phyloP scores from a whole-genome alignment of 257 asterid species.

The Avicennia marina region DNA sequence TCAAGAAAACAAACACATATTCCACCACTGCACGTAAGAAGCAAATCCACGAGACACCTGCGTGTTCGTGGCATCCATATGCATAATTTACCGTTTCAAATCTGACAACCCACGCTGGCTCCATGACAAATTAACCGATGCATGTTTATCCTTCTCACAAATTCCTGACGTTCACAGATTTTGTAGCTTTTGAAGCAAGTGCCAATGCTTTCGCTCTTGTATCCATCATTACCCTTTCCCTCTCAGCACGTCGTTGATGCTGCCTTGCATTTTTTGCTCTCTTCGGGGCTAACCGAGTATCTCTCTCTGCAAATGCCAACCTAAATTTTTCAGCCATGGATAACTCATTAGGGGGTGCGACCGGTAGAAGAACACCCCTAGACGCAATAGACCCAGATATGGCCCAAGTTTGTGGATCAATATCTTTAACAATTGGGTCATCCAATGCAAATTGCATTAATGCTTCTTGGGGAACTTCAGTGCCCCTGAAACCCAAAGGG shows the following conservation, averaged over 20 bases:
- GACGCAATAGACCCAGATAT: slow-evolving; percentile 32
- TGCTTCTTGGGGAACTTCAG: slow-evolving; percentile 77
- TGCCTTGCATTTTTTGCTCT: slow-evolving; percentile 96
- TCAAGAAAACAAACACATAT: background rate
- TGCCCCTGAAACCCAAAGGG: slow-evolving; percentile 55
- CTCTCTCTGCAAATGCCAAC: slow-evolving; percentile 87
- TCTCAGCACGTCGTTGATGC: slow-evolving; percentile 80
- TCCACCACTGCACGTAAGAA: background rate
- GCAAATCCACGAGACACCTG: background rate
- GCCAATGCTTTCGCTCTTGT: slow-evolving; percentile 69
- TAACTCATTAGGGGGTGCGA: slow-evolving; percentile 37
- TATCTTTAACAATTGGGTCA: slow-evolving; percentile 51
- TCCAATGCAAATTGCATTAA: slow-evolving; percentile 42
- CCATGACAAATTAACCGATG: background rate
- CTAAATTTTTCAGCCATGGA: slow-evolving; percentile 90
- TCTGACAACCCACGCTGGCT: background rate
- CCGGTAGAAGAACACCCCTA: slow-evolving; percentile 20
- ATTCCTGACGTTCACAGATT: slow-evolving; percentile 41
- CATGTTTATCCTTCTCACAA: slow-evolving; percentile 6
- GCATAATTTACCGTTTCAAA: background rate
- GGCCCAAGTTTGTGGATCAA: slow-evolving; percentile 82
- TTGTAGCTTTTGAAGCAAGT: slow-evolving; percentile 68
- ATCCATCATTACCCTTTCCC: slow-evolving; percentile 59
- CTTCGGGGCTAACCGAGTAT: slow-evolving; percentile 86
- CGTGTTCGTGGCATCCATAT: background rate